A percentile compares a stretch with the other conserved stretches of the same genome.
Evolutionary conservation across 257 asterid species (phyloP).

Genomic region (Paraleonurus japonicus): DNA sequence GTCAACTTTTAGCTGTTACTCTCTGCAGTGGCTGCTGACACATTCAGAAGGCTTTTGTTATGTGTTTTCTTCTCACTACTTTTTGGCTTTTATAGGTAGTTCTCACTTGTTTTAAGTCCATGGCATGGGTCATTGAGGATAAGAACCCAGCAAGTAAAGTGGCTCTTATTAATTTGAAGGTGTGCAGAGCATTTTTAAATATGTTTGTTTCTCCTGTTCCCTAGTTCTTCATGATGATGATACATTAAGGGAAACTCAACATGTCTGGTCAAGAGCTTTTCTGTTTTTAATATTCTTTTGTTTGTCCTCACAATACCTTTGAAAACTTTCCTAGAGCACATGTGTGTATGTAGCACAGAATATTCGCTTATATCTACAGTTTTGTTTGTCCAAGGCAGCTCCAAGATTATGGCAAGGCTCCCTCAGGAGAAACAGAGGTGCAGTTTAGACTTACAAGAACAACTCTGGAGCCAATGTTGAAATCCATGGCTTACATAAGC

Average conservation of each 20-base stretch:
- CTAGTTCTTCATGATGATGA: constrained; percentile 15
- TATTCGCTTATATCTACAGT: constrained; percentile 30
- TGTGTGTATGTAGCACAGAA: not conserved
- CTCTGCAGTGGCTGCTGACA: constrained; percentile 12
- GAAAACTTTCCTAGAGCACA: constrained; percentile 17
- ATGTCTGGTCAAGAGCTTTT: constrained; percentile 18
- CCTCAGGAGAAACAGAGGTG: constrained; percentile 69
- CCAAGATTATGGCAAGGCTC: constrained; percentile 69
- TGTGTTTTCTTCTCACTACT: constrained; percentile 17
- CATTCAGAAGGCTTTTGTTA: not conserved
- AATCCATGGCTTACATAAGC: constrained; percentile 74
- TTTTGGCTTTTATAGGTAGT: constrained; percentile 49
- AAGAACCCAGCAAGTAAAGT: constrained; percentile 55
- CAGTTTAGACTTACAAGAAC: constrained; percentile 72
- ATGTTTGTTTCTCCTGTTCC: constrained; percentile 14
- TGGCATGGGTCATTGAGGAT: constrained; percentile 68
- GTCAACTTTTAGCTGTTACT: not conserved
- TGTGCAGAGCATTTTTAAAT: constrained; percentile 28
- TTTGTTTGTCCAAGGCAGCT: constrained; percentile 57
- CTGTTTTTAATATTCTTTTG: not conserved
- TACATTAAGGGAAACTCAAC: constrained; percentile 1
- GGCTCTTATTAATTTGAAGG: constrained; percentile 74
- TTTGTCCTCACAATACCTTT: constrained; percentile 1
- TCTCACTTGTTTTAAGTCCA: constrained; percentile 71
- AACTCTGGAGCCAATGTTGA: constrained; percentile 80